These are phyloP conservation scores for Cydonia oblonga DNA, from an alignment of 331 rosid genomes.

Conservation along the genomic window DNA sequence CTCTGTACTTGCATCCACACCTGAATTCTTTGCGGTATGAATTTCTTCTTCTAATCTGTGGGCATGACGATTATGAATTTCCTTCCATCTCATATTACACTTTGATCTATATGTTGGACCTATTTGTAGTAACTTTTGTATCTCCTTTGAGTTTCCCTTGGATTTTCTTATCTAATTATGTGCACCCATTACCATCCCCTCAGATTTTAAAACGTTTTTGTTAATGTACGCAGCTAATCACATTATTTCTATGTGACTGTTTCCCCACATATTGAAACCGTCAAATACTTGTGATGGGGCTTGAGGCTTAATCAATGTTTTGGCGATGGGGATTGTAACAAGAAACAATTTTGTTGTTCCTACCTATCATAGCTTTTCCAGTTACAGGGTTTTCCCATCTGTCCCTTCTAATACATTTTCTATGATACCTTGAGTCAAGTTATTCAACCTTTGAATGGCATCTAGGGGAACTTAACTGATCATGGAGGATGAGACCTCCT, in stretches of 20 bases:
- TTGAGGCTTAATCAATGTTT: not conserved
- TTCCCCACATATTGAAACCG: not conserved
- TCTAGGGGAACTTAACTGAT: not conserved
- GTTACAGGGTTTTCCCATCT: too few relatives aligned
- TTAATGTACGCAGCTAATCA: not conserved
- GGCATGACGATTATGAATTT: not conserved
- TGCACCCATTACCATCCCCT: too few relatives aligned
- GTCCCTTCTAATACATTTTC: too few relatives aligned
- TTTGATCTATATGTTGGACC: not conserved
- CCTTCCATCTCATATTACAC: not conserved
- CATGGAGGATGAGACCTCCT: not conserved
- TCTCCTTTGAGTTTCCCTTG: not conserved
- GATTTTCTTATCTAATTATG: too few relatives aligned
- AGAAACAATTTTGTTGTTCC: too few relatives aligned
- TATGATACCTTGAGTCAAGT: too few relatives aligned
- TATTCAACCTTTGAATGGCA: not conserved
- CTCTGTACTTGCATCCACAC: slow-evolving; percentile 97
- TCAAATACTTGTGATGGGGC: not conserved
- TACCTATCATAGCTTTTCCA: too few relatives aligned
- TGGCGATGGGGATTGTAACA: not conserved
- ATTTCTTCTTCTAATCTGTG: slow-evolving; percentile 1
- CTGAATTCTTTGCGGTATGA: slow-evolving; percentile 81
- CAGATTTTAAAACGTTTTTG: too few relatives aligned
- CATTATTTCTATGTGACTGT: not conserved
- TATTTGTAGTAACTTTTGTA: not conserved